A percentile compares a stretch with the other conserved stretches of the same genome.
These are phyloP conservation scores for Xylaria nigripes DNA, from an alignment of 495 filamentous ascomycete species.

Conservation along the genomic window DNA sequence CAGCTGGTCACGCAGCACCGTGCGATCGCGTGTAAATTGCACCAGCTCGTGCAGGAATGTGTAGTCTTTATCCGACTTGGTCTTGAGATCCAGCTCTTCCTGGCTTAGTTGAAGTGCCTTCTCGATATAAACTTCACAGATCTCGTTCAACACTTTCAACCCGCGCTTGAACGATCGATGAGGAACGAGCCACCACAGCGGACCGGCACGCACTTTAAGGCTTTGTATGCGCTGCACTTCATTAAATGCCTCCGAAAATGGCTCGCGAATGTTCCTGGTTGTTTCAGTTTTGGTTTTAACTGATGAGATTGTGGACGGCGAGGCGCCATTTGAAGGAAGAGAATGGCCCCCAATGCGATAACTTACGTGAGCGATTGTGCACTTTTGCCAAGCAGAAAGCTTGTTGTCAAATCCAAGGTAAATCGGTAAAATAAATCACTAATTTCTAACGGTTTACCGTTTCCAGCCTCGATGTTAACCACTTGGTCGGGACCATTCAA, in stretches of 20 bases:
- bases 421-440: slow-evolving; percentile 68
- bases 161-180: slow-evolving; percentile 49
- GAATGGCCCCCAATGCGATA: not conserved
- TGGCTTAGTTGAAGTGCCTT: slow-evolving; percentile 52
- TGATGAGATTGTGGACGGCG: not conserved
- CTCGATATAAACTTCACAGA: slow-evolving; percentile 67
- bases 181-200: slow-evolving; percentile 49
- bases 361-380: slow-evolving; percentile 56
- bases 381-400: slow-evolving; percentile 75
- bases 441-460: slow-evolving; percentile 55
- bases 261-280: slow-evolving; percentile 30
- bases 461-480: slow-evolving; percentile 37
- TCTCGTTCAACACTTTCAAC: slow-evolving; percentile 62
- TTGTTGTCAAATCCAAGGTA: slow-evolving; percentile 74
- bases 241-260: slow-evolving; percentile 67
- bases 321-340: not conserved
- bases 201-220: slow-evolving; percentile 48
- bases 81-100: slow-evolving; percentile 51
- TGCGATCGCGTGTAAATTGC: slow-evolving; percentile 62
- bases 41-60: slow-evolving; percentile 78
- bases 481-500: slow-evolving; percentile 33
- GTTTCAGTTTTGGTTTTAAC: not conserved
- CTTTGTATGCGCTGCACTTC: slow-evolving; percentile 64
- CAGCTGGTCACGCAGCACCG: slow-evolving; percentile 68
- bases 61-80: slow-evolving; percentile 58